A percentile compares a stretch with the other conserved stretches of the same genome.
These are phyloP conservation scores for Cercis canadensis DNA, from an alignment of 306 rosid species.

Conservation along the genomic window DNA sequence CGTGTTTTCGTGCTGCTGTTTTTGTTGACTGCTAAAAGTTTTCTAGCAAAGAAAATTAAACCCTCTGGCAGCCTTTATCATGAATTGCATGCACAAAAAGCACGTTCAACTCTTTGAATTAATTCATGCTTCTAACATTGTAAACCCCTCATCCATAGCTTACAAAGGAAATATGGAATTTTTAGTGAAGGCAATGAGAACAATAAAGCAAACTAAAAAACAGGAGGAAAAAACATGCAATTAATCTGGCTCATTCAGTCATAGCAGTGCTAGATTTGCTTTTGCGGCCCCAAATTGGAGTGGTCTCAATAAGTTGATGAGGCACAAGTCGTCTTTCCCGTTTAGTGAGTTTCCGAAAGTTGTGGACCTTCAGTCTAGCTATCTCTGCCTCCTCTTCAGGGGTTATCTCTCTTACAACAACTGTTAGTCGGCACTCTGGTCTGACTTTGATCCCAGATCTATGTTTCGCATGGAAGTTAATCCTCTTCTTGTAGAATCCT, in stretches of 20 bases:
- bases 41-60: too few species aligned
- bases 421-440: slow-evolving; percentile 83
- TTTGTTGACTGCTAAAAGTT: too few species aligned
- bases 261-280: slow-evolving; percentile 45
- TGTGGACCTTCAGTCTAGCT: slow-evolving; percentile 81
- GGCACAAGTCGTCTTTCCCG: slow-evolving; percentile 83
- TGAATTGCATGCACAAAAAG: too few species aligned
- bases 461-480: slow-evolving; percentile 57
- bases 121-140: too few species aligned
- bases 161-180: too few species aligned
- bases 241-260: slow-evolving; percentile 38
- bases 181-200: too few species aligned
- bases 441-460: slow-evolving; percentile 52
- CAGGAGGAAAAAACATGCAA: neutral
- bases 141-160: too few species aligned
- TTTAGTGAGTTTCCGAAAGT: slow-evolving; percentile 70
- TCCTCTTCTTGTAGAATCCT: slow-evolving; percentile 63
- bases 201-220: too few species aligned
- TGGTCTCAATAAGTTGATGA: slow-evolving; percentile 86
- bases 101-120: too few species aligned
- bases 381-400: slow-evolving; percentile 87
- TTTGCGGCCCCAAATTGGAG: slow-evolving; percentile 85
- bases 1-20: too few species aligned
- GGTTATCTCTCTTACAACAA: slow-evolving; percentile 85
- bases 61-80: too few species aligned